Evolutionary conservation across 192 early-diverging fungal genomes (phyloP).

Genomic region (Paraglomus brasilianum): DNA sequence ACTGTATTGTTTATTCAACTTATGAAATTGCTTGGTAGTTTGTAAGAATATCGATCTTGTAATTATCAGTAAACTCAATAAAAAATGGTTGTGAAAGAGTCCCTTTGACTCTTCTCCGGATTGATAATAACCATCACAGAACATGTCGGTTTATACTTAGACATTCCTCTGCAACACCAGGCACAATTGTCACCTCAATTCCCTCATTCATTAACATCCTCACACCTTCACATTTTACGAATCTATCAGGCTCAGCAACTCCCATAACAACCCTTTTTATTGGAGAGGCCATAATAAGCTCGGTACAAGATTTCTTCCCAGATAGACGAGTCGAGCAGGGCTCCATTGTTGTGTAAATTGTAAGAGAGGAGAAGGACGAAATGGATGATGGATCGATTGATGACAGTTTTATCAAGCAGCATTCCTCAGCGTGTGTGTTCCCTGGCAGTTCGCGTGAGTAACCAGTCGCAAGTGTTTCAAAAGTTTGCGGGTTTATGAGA

Average conservation of each 20-base stretch:
- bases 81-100: neutral
- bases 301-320: slow-evolving; percentile 72
- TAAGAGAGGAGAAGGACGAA: slow-evolving; percentile 31
- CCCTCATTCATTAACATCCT: slow-evolving; percentile 64
- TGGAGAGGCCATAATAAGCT: slow-evolving; percentile 67
- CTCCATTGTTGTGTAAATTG: slow-evolving; percentile 97
- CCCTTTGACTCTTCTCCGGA: neutral
- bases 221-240: slow-evolving; percentile 79
- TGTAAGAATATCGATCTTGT: too few relatives aligned
- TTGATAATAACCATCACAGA: slow-evolving; percentile 6
- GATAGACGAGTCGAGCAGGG: slow-evolving; percentile 79
- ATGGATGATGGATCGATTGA: neutral
- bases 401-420: slow-evolving; percentile 75
- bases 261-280: slow-evolving; percentile 82
- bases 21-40: too few relatives aligned
- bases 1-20: too few relatives aligned
- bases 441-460: slow-evolving; percentile 93
- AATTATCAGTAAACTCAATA: slow-evolving; percentile 7
- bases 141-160: slow-evolving; percentile 72
- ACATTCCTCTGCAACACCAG: slow-evolving; percentile 71
- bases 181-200: slow-evolving; percentile 72
- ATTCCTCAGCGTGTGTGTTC: slow-evolving; percentile 97
- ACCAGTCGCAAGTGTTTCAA: slow-evolving; percentile 72
- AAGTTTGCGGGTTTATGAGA: slow-evolving; percentile 4
- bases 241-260: slow-evolving; percentile 81